Percentiles rank a stretch among this genome's conserved stretches.
These are phyloP conservation scores for Phoma sp. DNA, from an alignment of 2,329 filamentous ascomycete genomes.

Conservation along the genomic window DNA sequence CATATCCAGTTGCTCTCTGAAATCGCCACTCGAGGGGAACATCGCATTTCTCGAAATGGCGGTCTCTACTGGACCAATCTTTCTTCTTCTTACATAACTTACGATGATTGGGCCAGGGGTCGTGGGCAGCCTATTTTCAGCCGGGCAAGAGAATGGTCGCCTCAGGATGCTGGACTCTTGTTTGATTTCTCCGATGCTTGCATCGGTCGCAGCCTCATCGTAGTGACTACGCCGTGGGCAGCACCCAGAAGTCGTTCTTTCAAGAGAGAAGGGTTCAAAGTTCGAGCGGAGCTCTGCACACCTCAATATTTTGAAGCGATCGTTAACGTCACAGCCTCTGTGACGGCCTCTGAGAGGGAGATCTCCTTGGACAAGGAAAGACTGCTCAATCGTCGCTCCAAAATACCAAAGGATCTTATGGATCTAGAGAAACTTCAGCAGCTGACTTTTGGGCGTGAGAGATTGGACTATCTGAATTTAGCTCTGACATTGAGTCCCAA, in stretches of 20 bases:
- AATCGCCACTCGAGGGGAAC: neutral
- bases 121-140: neutral
- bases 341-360: neutral
- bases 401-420: neutral
- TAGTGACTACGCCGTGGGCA: constrained; percentile 11
- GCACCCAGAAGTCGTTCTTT: neutral
- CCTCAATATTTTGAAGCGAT: constrained; percentile 14
- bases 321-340: constrained; percentile 10
- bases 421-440: constrained; percentile 8
- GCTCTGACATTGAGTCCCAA: neutral
- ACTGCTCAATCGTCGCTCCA: neutral
- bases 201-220: neutral
- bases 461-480: constrained; percentile 8
- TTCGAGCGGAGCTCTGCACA: constrained; percentile 18
- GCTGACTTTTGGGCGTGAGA: constrained; percentile 6
- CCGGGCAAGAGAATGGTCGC: neutral
- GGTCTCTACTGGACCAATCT: constrained; percentile 9
- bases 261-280: constrained; percentile 2
- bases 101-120: neutral
- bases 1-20: neutral
- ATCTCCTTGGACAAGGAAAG: constrained; percentile 2
- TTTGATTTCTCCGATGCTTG: constrained; percentile 2
- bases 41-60: neutral
- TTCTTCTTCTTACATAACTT: neutral
- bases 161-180: neutral